Evolutionary conservation across 306 rosid genomes (phyloP), one percentile per base, ranked within the genome.

Genomic region (Gynostemma pentaphyllum): DNA sequence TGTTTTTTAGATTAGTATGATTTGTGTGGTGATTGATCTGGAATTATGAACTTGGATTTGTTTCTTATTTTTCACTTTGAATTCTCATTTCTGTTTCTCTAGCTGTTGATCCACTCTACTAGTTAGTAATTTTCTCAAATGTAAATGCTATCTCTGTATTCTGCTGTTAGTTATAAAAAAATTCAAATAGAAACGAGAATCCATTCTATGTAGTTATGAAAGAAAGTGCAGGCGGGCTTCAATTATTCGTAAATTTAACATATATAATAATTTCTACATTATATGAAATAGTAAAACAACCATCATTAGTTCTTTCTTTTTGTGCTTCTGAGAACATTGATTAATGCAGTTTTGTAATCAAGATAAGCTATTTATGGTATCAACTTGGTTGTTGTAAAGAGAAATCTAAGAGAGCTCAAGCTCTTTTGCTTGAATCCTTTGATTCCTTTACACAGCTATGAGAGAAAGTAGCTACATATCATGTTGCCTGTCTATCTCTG

Each of bases 241-340:
- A 32, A 9, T 56, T 34, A 2, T 56, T 30, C 7, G 34, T 56
- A 9, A 34, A n/a, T n/a, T 32, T 30, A 56, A 56, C 30, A 0
- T 32, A n/a, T 32, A 44, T 56, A 3, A 0, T 56, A 41, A 57
- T 36, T 57, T 12, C 46, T 42, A 42, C 46, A 42, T 42, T 1
- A 4, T 10, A 34, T 57, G 64, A 57, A 36, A 57, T 57, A 28
- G 29, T 57, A 19, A 36, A 10, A 55, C 62, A 37, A 16, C 62
- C 27, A 18, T 55, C 62, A 55, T 29, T 55, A n/a, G 62, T 55
- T 55, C 44, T 32, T 55, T 30, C 62, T 55, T 55, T 9, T 14
- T 55, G 57, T 26, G 60, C 13, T 28, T 52, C 19, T 16, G 26
- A 16, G 30, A 32, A n/a, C 26, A 55, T 30, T 16, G 41, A 8